These are phyloP conservation scores for Microdochium bolleyi DNA, from an alignment of 2,329 filamentous ascomycete genomes.

Conservation along the genomic window DNA sequence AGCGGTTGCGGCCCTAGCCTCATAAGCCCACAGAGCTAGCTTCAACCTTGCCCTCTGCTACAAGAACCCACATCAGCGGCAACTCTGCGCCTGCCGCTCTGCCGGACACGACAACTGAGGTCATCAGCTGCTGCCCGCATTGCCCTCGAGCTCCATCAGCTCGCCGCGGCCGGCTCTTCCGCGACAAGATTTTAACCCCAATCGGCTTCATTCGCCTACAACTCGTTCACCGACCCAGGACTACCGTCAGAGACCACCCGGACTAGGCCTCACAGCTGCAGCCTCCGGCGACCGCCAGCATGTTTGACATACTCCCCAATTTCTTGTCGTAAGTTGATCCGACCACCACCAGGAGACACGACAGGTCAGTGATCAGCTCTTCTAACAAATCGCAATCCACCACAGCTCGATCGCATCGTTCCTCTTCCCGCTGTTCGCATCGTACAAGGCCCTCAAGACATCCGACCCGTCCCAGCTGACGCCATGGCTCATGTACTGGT, in stretches of 20 bases:
- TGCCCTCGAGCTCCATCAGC: too few species aligned
- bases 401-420: constrained; percentile 76
- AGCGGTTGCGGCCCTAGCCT: background rate
- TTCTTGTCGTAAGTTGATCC: constrained; percentile 48
- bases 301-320: constrained; percentile 60
- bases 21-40: background rate
- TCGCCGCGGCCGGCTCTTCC: too few species aligned
- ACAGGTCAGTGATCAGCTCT: background rate
- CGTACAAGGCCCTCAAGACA: constrained; percentile 94
- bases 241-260: too few species aligned
- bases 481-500: constrained; percentile 99
- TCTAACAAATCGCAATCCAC: background rate
- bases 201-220: too few species aligned
- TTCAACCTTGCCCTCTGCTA: background rate
- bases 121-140: background rate
- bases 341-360: background rate
- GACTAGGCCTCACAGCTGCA: too few species aligned
- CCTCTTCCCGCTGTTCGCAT: constrained; percentile 91
- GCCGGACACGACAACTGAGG: background rate
- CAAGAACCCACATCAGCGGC: too few species aligned
- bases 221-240: too few species aligned
- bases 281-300: constrained; percentile 20
- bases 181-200: too few species aligned
- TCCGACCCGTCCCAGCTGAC: constrained; percentile 82
- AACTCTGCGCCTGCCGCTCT: background rate